Base-by-base conservation (phyloP, 345 rosid species). In the Acer saccharum region DNA sequence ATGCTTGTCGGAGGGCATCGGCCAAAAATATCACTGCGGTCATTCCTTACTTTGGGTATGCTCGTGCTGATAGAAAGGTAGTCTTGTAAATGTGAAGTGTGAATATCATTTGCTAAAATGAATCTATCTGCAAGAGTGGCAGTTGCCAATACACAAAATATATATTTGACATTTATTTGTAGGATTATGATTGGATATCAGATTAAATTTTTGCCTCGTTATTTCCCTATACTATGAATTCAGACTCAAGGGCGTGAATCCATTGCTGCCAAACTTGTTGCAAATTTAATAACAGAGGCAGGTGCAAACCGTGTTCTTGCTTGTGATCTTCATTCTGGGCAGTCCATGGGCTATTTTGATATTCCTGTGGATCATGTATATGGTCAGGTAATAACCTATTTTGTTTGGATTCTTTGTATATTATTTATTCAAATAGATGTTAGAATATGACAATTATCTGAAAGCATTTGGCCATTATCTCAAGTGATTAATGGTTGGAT, bases 181-280 rank as follows among this genome's bases (percentile, higher is more conserved):
- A n/a, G 27, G 27, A 60, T 60, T 60, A 21, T 20, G 7, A 13
- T 60, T 21, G 10, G 6, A 65, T 71, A 25, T 17, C 58, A 16
- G 65, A 21, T 25, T 61, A 25, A 67, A 16, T 69, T 57, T n/a
- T 13, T 73, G 35, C 17, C 74, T 70, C 29, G 10, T 75, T 65
- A 50, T 9, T 7, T 72, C 27, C 18, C 6, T 78, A 65, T 52
- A 73, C 52, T 41, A 62, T 50, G 74, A 29, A 74, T 88, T 75
- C 94, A 95, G 99, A 90, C 94, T 81, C 99, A 95, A 79, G 99
- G 99, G 61, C 94, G 98, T 71, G 99, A 92, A 85, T 93, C 98
- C 75, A 95, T 95, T 82, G 98, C 98, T 18, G 98, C 95, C 80
- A 88, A 91, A 84, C 90, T 91, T 68, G 89, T 91, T 55, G 95